phyloP scores from a whole-genome alignment of 228 moss, liverwort and hornwort genomes.

The Sphagnum fallax region DNA sequence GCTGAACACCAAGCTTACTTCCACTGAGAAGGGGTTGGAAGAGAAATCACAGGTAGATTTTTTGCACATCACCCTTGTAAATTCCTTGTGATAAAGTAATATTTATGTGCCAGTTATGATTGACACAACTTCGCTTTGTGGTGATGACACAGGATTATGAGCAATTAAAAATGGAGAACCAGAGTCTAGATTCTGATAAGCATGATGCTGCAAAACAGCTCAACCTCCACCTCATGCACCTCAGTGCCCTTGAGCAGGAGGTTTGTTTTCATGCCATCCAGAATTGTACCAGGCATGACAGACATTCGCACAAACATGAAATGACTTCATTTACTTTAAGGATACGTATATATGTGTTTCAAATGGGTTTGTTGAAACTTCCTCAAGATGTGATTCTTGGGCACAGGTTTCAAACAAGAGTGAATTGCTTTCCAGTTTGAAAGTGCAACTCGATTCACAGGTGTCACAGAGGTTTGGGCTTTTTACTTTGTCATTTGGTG shows the following conservation, averaged over 20 bases:
- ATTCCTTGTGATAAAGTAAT: not conserved
- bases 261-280: constrained; percentile 16
- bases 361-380: too few relatives aligned
- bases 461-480: constrained; percentile 57
- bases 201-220: constrained; percentile 70
- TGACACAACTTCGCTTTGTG: not conserved
- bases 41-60: constrained; percentile 61
- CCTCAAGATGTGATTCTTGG: not conserved
- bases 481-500: too few relatives aligned
- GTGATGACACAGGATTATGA: constrained; percentile 63
- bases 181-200: constrained; percentile 69
- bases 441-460: constrained; percentile 64
- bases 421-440: constrained; percentile 68
- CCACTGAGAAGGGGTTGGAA: constrained; percentile 73
- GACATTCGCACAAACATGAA: not conserved
- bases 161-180: constrained; percentile 67
- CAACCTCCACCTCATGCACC: constrained; percentile 84
- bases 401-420: constrained; percentile 89
- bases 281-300: not conserved
- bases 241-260: constrained; percentile 96
- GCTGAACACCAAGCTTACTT: constrained; percentile 63
- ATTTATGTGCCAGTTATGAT: not conserved
- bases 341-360: too few relatives aligned
- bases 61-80: not conserved
- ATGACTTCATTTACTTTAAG: not conserved